Evolutionary conservation across 768 basidiomycete species (phyloP), one percentile per base, ranked within the genome.

Genomic region (Leccinum disarticulatum): DNA sequence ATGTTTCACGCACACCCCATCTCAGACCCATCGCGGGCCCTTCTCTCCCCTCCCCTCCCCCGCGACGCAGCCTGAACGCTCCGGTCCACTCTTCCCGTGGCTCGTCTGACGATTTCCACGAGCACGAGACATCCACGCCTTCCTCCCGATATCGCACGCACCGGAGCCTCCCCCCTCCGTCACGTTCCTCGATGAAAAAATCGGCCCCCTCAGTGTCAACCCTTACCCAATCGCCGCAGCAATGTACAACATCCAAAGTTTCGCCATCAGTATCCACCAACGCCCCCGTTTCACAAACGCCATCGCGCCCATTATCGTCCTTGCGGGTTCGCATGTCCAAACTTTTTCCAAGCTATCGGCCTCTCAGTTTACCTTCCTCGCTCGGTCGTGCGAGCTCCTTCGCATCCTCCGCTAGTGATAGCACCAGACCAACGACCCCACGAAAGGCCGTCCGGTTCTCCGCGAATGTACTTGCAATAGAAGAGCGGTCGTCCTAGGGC

Each of bases 1-100:
- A 91, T 71, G 76, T 87, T 31, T 90, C 89, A 6, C 83, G 87
- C 38, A 91, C 89, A 1, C 89, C 89, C 4, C 88, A 90, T 69
- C 73, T 90, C 30, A 81, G 84, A 47, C 78, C 81, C 9, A 69
- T 64, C 31, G 35, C 58, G 9, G 63, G 55, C 47, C 54, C 68
- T 14, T 65, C 58, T 46, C 72, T 66, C 3, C 54, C 64, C 13
- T 56, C 72, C 14, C 59, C 61, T 38, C 64, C 62, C 11, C 55
- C 65, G 22, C 60, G 52, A 36, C 66, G 60, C 54, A 60, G 19
- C 54, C 27, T 76, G 17, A 68, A 64, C 46, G 61, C 75, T 3
- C 69, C 75, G 25, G 60, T 66, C 25, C 73, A 73, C 36, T 65
- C 75, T 6, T 51, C 54, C 31, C 49, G 50, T 48, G 55, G 22